Evolutionary conservation across 1,284 basidiomycete species (phyloP).

Genomic region (Phenoliferia sp.): DNA sequence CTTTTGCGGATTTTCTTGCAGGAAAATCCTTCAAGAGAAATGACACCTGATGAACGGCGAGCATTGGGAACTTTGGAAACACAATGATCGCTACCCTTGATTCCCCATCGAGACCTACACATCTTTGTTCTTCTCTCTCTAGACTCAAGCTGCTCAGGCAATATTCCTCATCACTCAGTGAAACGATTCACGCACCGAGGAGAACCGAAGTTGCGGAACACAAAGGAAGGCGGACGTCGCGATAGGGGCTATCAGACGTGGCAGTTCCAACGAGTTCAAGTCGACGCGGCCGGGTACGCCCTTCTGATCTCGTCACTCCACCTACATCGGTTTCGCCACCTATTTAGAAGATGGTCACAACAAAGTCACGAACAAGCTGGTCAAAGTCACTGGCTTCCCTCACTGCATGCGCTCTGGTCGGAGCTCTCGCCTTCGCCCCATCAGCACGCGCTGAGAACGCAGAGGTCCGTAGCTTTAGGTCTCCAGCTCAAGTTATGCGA

Average conservation of each 20-base stretch:
- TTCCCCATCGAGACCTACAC: too few relatives aligned
- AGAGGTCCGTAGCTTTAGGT: background rate
- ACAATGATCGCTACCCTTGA: too few relatives aligned
- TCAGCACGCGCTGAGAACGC: background rate
- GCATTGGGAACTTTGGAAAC: too few relatives aligned
- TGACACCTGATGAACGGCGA: too few relatives aligned
- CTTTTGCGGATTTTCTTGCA: too few relatives aligned
- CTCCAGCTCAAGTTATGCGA: background rate
- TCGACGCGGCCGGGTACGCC: background rate
- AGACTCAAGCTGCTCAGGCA: too few relatives aligned
- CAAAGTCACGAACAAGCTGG: background rate
- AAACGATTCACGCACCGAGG: too few relatives aligned
- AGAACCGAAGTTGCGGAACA: background rate
- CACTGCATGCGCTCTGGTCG: background rate
- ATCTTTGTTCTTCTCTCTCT: too few relatives aligned
- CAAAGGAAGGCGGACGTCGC: background rate
- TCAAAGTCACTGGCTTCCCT: background rate
- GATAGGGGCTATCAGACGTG: background rate
- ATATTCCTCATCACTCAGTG: too few relatives aligned
- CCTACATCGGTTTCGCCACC: background rate
- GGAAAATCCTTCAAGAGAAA: too few relatives aligned
- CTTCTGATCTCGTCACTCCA: background rate
- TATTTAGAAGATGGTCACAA: background rate
- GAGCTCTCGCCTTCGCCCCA: background rate
- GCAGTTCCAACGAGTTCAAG: background rate